Conservation (phyloP, 331 rosid genomes). For the Acacia concinna region DNA sequence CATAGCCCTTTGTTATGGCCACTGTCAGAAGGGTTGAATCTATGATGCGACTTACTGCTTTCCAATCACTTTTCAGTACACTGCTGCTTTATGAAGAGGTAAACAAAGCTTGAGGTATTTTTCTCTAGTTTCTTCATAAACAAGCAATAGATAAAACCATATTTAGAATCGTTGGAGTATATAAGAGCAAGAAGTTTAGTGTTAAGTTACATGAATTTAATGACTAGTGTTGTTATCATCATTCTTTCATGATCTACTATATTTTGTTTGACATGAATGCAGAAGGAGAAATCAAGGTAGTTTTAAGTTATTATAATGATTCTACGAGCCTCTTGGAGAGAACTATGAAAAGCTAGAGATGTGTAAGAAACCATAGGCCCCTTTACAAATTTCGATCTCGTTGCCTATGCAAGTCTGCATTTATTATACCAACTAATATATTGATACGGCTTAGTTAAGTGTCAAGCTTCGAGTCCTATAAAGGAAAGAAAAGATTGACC, state of each 20-base stretch:
- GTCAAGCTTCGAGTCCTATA: no score
- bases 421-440: not conserved
- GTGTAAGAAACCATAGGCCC: not conserved
- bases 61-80: constrained; percentile 47
- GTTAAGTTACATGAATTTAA: not conserved
- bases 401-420: not conserved
- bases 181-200: not conserved
- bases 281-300: no score
- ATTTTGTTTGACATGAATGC: no score
- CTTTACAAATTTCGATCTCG: not conserved
- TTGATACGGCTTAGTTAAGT: no score
- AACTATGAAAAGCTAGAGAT: not conserved
- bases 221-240: not conserved
- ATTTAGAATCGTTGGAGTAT: not conserved
- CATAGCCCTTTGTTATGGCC: constrained; percentile 40
- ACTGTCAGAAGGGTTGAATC: not conserved
- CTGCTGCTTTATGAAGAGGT: constrained; percentile 49
- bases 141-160: not conserved
- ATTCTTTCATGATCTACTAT: no score
- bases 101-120: constrained; percentile 37
- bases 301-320: not conserved
- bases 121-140: constrained; percentile 1
- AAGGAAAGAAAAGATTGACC: no score
- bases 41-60: constrained; percentile 28
- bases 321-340: not conserved